Evolutionary conservation across 2,329 filamentous ascomycete genomes (phyloP).

Genomic region (Spiromastix sp.): DNA sequence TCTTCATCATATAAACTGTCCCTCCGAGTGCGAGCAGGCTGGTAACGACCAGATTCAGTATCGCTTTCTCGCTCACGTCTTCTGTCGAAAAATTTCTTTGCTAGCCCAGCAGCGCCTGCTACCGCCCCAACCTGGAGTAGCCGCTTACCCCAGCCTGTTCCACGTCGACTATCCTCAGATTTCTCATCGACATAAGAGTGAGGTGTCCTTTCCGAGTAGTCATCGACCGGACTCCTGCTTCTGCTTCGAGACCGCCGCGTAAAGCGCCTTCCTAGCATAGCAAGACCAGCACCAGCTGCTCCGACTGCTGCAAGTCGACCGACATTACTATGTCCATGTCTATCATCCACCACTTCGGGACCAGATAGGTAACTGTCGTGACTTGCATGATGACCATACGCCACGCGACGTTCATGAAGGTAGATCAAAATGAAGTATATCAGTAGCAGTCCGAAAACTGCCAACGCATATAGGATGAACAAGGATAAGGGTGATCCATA

Average conservation of each 20-base stretch:
- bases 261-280: constrained; percentile 34
- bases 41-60: constrained; percentile 43
- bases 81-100: constrained; percentile 48
- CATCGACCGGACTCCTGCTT: constrained; percentile 33
- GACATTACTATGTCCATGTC: constrained; percentile 31
- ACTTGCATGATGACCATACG: constrained; percentile 43
- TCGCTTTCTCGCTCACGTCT: constrained; percentile 44
- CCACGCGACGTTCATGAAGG: constrained; percentile 46
- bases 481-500: constrained; percentile 80
- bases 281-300: constrained; percentile 48
- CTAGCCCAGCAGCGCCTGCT: constrained; percentile 52
- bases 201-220: constrained; percentile 32
- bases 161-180: constrained; percentile 39
- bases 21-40: constrained; percentile 40
- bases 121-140: constrained; percentile 51
- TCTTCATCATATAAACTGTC: constrained; percentile 31
- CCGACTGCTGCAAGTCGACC: constrained; percentile 44
- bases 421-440: constrained; percentile 74
- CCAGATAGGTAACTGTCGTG: constrained; percentile 47
- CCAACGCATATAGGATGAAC: constrained; percentile 79
- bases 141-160: constrained; percentile 51
- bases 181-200: constrained; percentile 58
- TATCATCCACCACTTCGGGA: constrained; percentile 41
- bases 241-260: constrained; percentile 32
- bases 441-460: constrained; percentile 61